Base-by-base conservation (phyloP, 176 grass and related monocot species). In the Leersia perrieri region DNA sequence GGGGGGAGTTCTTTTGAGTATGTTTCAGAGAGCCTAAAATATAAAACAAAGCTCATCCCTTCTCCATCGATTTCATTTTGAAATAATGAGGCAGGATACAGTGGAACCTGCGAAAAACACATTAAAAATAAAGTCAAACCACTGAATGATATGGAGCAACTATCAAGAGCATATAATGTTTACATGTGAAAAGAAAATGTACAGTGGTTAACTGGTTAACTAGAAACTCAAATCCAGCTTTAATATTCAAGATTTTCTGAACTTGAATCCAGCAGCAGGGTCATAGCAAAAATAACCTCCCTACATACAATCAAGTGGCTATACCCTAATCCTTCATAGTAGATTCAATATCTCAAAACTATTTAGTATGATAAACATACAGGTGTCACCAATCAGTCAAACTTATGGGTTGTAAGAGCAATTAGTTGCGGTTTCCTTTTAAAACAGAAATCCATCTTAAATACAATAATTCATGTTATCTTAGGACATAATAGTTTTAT, bases 1-100 rank as follows among this genome's bases (percentile, higher is more conserved):
- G 90, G 79, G 57, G 97, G 85, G 57, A 99, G 90, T 79, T 99
- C 93, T 90, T 99, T 99, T 34, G 82, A 88, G 88, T 91, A 99
- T 83, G 68, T 84, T 80, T 99, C 90, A 74, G 92, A 89, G 60
- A 99, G 90, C 77, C 83, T 88, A 89, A 99, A 99, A 89, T 99
- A 99, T 69, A 99, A 91, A 73, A 99, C 97, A 90, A 99, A 88
- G 84, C 89, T 93, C 72, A 99, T 90, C 44, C 97, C 97, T 87
- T 96, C 91, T 15, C 97, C 97, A 77, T 96, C 93, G 5, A 80
- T 91, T 93, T 99, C 97, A 82, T 86, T 95, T 68, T 99, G 97
- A 74, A 99, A 99, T 65, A 99, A 86, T 76, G 97, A 87, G 84
- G 97, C 93, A 9, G 91, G 93, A 87, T 99, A 99, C 16, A 99